phyloP scores from a whole-genome alignment of 495 filamentous ascomycete species.

The Penicillium manginii region DNA sequence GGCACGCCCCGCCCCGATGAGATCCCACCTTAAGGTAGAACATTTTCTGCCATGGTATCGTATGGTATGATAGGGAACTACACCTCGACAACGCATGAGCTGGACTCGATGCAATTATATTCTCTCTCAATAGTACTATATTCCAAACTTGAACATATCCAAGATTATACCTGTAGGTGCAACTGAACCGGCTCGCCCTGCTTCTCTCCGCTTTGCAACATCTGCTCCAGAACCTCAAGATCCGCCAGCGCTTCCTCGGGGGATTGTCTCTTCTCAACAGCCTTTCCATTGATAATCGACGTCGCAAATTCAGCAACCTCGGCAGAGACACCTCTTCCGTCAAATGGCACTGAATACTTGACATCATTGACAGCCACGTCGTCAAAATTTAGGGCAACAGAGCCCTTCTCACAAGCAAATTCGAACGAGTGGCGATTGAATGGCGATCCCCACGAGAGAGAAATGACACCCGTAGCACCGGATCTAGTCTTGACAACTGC shows the following conservation, averaged over 20 bases:
- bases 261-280: constrained; percentile 56
- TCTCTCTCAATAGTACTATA: no score
- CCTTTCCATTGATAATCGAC: constrained; percentile 49
- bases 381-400: constrained; percentile 57
- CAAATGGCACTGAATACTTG: constrained; percentile 57
- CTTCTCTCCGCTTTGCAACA: constrained; percentile 64
- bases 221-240: constrained; percentile 68
- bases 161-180: constrained; percentile 28
- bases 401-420: constrained; percentile 54
- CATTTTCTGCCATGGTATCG: no score
- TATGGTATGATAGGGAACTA: no score
- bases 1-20: no score
- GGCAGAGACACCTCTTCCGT: constrained; percentile 61
- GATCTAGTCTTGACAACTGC: constrained; percentile 61
- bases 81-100: no score
- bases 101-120: no score
- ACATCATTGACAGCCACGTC: constrained; percentile 56
- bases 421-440: constrained; percentile 56
- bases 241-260: constrained; percentile 72
- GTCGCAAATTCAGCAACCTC: constrained; percentile 71
- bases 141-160: not conserved
- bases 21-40: no score
- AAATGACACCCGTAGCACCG: constrained; percentile 66
- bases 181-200: constrained; percentile 48
- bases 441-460: constrained; percentile 68